Evolutionary conservation across 257 asterid genomes (phyloP).

Genomic region (Solanum piurae): DNA sequence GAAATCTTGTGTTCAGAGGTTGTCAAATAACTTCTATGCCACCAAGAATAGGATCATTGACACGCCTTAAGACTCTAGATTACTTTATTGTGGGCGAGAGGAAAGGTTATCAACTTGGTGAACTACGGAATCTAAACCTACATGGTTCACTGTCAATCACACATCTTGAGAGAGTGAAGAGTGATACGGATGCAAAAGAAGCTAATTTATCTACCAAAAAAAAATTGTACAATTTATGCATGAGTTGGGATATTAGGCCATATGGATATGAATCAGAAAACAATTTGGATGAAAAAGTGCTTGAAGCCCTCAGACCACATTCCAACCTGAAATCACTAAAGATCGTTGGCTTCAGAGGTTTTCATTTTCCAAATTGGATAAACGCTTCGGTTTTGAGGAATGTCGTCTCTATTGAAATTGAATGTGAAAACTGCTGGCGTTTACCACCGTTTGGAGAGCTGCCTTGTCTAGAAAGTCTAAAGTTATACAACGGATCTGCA

Average conservation of each 20-base stretch:
- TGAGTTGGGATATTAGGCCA: background rate
- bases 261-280: background rate
- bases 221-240: background rate
- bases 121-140: constrained; percentile 9
- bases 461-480: background rate
- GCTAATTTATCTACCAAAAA: constrained; percentile 9
- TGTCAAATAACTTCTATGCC: constrained; percentile 10
- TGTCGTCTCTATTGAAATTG: background rate
- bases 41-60: constrained; percentile 6
- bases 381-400: background rate
- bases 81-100: constrained; percentile 7
- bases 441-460: constrained; percentile 10
- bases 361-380: constrained; percentile 16
- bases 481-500: background rate
- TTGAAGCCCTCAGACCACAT: background rate
- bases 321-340: background rate
- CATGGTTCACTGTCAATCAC: background rate
- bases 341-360: constrained; percentile 2
- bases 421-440: background rate
- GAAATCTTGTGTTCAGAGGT: background rate
- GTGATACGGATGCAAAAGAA: constrained; percentile 4
- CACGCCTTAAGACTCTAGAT: constrained; percentile 11
- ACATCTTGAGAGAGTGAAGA: constrained; percentile 14
- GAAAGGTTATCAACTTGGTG: constrained; percentile 7
- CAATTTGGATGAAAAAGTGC: background rate